phyloP scores from a whole-genome alignment of 177 flowering plant species.

The Vitis hybrid region DNA sequence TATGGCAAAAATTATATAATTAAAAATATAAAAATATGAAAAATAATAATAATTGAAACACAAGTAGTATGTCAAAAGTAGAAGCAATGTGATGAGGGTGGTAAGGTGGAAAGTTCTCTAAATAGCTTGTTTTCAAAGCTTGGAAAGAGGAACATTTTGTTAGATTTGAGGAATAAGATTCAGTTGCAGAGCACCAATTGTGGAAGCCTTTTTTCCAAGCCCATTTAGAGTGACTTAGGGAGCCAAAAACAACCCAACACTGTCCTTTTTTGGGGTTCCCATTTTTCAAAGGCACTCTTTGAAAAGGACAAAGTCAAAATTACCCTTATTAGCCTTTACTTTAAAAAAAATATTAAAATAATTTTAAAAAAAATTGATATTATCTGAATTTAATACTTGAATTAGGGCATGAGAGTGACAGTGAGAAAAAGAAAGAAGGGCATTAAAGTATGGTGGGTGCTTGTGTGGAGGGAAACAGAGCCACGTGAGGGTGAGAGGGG shows the following conservation, averaged over 20 bases:
- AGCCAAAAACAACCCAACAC: background rate
- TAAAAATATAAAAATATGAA: too few relatives aligned
- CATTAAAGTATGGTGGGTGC: conserved; percentile 12
- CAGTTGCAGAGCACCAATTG: too few relatives aligned
- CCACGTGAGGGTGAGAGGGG: conserved; percentile 20
- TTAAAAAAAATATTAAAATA: background rate
- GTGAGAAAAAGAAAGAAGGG: conserved; percentile 4
- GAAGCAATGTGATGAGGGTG: too few relatives aligned
- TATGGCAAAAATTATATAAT: too few relatives aligned
- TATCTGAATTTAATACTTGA: background rate
- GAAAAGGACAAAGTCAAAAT: background rate
- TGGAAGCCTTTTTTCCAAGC: too few relatives aligned
- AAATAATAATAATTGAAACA: too few relatives aligned
- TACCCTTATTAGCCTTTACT: background rate
- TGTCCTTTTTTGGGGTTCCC: background rate
- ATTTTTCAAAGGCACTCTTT: background rate
- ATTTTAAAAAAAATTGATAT: background rate
- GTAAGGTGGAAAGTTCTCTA: too few relatives aligned
- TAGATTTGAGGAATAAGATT: too few relatives aligned
- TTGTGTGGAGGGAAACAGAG: conserved; percentile 31
- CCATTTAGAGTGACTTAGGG: too few relatives aligned
- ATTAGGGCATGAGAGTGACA: background rate
- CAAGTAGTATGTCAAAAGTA: too few relatives aligned
- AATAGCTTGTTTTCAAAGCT: too few relatives aligned
- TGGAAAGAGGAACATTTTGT: too few relatives aligned